Conservation (phyloP, 257 asterid genomes). For the Petrea volubilis region DNA sequence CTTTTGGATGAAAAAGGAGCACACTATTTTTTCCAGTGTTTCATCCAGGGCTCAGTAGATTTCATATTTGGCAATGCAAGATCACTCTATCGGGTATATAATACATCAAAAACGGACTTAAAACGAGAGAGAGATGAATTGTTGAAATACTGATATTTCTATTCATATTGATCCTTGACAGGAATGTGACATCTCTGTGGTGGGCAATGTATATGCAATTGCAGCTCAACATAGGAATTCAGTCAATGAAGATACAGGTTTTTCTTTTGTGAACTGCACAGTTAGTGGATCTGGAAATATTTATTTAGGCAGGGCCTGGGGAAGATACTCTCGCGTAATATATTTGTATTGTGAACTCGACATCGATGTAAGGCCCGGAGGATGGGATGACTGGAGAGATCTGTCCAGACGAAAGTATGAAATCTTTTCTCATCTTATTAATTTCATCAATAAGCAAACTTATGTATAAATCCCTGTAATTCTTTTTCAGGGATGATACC, state of each 20-base stretch:
- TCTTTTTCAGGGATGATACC: too few species aligned
- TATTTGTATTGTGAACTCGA: constrained; percentile 48
- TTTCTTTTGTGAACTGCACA: constrained; percentile 68
- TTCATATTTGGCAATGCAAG: constrained; percentile 79
- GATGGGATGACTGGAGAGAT: constrained; percentile 70
- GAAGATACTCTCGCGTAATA: constrained; percentile 49
- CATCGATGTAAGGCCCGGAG: constrained; percentile 39
- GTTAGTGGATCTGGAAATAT: constrained; percentile 51
- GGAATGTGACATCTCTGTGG: constrained; percentile 57
- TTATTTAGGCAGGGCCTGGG: constrained; percentile 88
- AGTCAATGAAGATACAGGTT: constrained; percentile 61
- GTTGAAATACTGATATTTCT: too few species aligned
- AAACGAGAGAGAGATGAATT: too few species aligned
- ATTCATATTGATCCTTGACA: constrained; percentile 19
- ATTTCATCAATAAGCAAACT: neutral
- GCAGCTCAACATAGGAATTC: constrained; percentile 74
- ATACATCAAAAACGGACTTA: too few species aligned
- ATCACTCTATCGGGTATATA: constrained; percentile 65
- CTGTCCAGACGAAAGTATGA: constrained; percentile 41
- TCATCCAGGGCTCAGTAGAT: constrained; percentile 71
- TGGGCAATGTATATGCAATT: constrained; percentile 47
- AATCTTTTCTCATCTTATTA: neutral
- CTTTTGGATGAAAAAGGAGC: constrained; percentile 65
- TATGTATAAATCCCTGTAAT: neutral
- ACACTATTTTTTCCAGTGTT: constrained; percentile 63